Evolutionary conservation across 345 rosid genomes (phyloP).

Genomic region (Populus ilicifolia): DNA sequence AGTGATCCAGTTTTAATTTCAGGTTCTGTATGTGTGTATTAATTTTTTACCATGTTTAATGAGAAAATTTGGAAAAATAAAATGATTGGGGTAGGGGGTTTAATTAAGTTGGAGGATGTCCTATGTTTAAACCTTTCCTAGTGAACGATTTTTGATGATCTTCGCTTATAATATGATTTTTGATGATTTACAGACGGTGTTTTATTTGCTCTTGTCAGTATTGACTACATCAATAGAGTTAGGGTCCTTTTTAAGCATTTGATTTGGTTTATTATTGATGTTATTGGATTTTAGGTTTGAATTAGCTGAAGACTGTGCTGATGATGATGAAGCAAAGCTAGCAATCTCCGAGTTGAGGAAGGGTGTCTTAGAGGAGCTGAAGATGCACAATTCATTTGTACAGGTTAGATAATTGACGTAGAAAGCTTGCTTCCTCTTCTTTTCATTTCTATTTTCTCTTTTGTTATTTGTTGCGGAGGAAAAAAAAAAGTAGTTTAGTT

Average conservation of each 20-base stretch:
- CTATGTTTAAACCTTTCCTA: background rate
- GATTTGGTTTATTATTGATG: constrained; percentile 6
- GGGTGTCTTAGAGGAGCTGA: constrained; percentile 63
- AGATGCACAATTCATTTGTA: constrained; percentile 69
- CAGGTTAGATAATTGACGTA: constrained; percentile 39
- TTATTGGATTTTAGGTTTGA: constrained; percentile 51
- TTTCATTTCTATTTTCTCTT: background rate
- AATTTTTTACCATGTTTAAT: background rate
- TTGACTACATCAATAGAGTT: constrained; percentile 5
- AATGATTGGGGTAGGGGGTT: background rate
- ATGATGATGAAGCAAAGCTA: constrained; percentile 84
- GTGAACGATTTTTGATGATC: background rate
- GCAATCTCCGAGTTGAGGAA: constrained; percentile 69
- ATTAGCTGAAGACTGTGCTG: constrained; percentile 87
- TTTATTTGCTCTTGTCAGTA: background rate
- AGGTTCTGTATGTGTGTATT: background rate
- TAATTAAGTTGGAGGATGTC: background rate
- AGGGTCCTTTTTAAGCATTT: background rate
- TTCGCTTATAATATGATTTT: background rate
- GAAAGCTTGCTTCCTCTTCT: background rate
- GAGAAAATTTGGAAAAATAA: background rate
- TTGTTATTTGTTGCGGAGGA: background rate
- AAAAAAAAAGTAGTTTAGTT: background rate
- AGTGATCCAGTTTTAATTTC: background rate
- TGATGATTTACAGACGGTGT: background rate